Conservation (phyloP, 192 early-diverging fungal genomes). For the Dimargaris cristalligena region DNA sequence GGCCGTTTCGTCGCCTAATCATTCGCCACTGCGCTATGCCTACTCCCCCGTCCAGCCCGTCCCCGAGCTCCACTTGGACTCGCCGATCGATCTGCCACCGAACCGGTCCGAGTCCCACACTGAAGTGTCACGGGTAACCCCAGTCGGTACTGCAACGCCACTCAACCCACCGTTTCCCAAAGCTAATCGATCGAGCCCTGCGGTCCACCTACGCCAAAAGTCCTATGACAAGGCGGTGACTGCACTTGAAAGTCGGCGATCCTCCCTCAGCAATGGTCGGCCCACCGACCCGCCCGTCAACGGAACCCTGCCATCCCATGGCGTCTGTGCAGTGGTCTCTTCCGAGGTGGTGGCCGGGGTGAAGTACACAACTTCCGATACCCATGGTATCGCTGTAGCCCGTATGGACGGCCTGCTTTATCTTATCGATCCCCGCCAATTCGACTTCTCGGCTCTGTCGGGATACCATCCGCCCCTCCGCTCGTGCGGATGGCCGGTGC, state of each 20-base stretch:
- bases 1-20: conserved; percentile 6
- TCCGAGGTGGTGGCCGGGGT: conserved; percentile 7
- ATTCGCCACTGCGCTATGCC: conserved; percentile 3
- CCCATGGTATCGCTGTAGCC: neutral
- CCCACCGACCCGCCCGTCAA: neutral
- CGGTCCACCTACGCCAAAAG: neutral
- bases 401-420: conserved; percentile 9
- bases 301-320: neutral
- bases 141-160: too few species aligned
- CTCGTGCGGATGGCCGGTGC: conserved; percentile 2
- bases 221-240: neutral
- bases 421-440: neutral
- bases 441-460: conserved; percentile 2
- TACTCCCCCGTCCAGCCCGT: conserved; percentile 3
- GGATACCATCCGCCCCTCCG: conserved; percentile 1
- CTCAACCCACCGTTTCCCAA: too few species aligned
- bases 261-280: too few species aligned
- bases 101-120: neutral
- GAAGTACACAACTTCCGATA: neutral
- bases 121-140: neutral
- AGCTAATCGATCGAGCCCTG: neutral
- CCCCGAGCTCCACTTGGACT: neutral
- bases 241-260: too few species aligned
- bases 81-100: neutral
- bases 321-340: neutral